Evolutionary conservation across 495 filamentous ascomycete genomes (phyloP).

Genomic region (Lentithecium fluviatile): DNA sequence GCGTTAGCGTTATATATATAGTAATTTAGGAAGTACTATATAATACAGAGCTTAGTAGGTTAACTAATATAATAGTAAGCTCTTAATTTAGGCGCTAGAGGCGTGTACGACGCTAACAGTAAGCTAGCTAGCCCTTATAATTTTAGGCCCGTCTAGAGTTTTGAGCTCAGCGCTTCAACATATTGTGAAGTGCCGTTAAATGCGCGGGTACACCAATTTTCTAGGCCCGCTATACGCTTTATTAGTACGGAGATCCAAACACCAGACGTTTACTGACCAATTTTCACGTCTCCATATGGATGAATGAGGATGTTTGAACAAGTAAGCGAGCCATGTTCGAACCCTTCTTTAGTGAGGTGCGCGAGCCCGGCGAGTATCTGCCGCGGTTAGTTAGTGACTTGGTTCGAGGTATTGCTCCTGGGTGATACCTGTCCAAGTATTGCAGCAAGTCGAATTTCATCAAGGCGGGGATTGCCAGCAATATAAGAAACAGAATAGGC

Average conservation of each 20-base stretch:
- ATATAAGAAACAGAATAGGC: slow-evolving; percentile 2
- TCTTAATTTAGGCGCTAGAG: no score
- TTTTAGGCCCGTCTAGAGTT: no score
- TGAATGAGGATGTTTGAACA: slow-evolving; percentile 11
- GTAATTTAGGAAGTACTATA: no score
- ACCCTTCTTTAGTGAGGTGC: slow-evolving; percentile 9
- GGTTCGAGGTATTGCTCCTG: slow-evolving; percentile 5
- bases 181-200: no score
- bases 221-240: slow-evolving; percentile 13
- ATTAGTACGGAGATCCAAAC: slow-evolving; percentile 8
- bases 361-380: not conserved
- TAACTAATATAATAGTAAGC: no score
- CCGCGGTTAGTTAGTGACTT: slow-evolving; percentile 13
- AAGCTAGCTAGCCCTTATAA: no score
- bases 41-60: no score
- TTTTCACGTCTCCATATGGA: slow-evolving; percentile 7
- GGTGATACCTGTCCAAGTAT: slow-evolving; percentile 15
- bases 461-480: slow-evolving; percentile 6
- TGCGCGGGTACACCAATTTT: slow-evolving; percentile 3
- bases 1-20: no score
- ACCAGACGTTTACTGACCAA: slow-evolving; percentile 14
- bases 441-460: slow-evolving; percentile 13
- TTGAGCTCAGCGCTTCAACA: no score
- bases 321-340: slow-evolving; percentile 13
- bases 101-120: no score